Conservation (phyloP, 1,139 yeast species). For the Geotrichum cucujoidarum region DNA sequence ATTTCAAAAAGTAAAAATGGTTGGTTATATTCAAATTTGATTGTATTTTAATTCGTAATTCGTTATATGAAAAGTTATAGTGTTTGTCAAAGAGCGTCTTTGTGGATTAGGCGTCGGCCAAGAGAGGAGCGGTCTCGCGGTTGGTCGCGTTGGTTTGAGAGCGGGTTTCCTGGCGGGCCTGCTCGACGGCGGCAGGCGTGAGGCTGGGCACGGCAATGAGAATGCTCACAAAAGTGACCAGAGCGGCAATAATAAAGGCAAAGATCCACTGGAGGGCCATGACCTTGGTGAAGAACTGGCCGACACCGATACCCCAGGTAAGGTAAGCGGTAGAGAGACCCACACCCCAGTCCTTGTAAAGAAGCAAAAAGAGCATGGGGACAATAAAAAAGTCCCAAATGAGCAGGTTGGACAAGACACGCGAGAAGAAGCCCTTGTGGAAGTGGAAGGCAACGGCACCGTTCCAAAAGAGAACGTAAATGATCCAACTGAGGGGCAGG, state of each 20-base stretch:
- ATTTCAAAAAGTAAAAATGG: too few relatives aligned
- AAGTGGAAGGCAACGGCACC: conserved; percentile 65
- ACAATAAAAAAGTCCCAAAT: conserved; percentile 74
- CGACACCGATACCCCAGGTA: conserved; percentile 60
- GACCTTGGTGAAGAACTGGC: conserved; percentile 61
- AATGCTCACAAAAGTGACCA: conserved; percentile 47
- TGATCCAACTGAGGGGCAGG: conserved; percentile 67
- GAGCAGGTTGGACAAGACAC: conserved; percentile 64
- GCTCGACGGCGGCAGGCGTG: conserved; percentile 2
- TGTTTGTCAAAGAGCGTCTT: too few relatives aligned
- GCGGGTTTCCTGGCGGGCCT: not conserved
- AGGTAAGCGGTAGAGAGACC: conserved; percentile 57
- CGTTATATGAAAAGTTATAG: not conserved
- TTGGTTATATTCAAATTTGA: too few relatives aligned
- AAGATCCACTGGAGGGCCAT: conserved; percentile 83
- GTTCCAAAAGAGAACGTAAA: conserved; percentile 74
- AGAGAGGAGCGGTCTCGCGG: conserved; percentile 10
- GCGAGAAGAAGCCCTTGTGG: conserved; percentile 46
- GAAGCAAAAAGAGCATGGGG: conserved; percentile 53
- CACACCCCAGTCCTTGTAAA: conserved; percentile 67
- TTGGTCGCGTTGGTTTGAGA: not conserved
- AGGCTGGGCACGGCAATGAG: conserved; percentile 38
- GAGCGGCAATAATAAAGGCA: conserved; percentile 60
- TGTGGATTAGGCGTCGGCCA: not conserved
- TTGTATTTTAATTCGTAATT: too few relatives aligned